Evolutionary conservation across 768 basidiomycete species (phyloP).

Genomic region (Boletus barrowsii): DNA sequence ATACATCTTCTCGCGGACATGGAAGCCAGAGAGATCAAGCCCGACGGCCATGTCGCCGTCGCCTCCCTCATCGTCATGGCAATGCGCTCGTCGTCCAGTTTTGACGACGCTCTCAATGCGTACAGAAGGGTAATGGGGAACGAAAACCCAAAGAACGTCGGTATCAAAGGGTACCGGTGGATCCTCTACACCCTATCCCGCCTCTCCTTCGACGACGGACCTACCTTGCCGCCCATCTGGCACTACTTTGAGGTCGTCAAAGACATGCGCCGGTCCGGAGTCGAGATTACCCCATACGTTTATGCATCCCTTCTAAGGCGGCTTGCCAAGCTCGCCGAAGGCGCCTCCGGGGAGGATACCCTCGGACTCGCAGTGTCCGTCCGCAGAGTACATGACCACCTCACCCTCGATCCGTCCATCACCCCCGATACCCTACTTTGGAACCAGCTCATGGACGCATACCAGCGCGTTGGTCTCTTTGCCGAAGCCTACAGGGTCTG

Average conservation of each 20-base stretch:
- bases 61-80: conserved; percentile 58
- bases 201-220: conserved; percentile 46
- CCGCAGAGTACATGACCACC: conserved; percentile 65
- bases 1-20: conserved; percentile 64
- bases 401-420: conserved; percentile 77
- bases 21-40: conserved; percentile 45
- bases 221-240: conserved; percentile 40
- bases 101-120: conserved; percentile 57
- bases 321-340: conserved; percentile 44
- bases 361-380: conserved; percentile 46
- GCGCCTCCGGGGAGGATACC: conserved; percentile 21
- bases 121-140: conserved; percentile 46
- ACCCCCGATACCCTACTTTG: conserved; percentile 67
- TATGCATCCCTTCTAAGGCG: conserved; percentile 68
- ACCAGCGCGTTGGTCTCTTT: conserved; percentile 73
- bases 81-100: conserved; percentile 58
- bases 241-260: conserved; percentile 73
- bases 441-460: conserved; percentile 89
- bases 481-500: conserved; percentile 74
- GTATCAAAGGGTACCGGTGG: conserved; percentile 56
- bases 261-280: conserved; percentile 72
- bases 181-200: conserved; percentile 65
- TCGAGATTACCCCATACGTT: conserved; percentile 52
- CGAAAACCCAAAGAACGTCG: conserved; percentile 35
- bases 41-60: conserved; percentile 42